Base-by-base conservation (phyloP, 441 rosid species). In the Adansonia madagascariensis region DNA sequence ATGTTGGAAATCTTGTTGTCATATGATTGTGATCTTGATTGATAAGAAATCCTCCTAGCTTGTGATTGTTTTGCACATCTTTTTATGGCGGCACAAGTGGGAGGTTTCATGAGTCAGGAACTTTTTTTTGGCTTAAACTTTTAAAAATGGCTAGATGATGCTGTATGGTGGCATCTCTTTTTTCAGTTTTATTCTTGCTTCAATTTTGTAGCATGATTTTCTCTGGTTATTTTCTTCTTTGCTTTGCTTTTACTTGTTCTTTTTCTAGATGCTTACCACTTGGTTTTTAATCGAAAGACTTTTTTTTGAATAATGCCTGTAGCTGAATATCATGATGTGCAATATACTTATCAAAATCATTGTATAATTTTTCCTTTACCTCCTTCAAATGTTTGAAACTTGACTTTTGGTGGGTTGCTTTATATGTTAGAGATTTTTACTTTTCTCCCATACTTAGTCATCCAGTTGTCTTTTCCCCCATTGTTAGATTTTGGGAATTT, bases 341-440 rank as follows among this genome's bases (percentile, higher is more conserved):
- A 27, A 61, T 61, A 24, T 14, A 35, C 14, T 8, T 62, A 24
- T 31, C 18, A 6, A 31, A 5, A 31, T 31, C 41, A 31, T 14
- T 2, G 9, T 35, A 12, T 24, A 46, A 69, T 43, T 75, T 63
- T 55, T 46, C 24, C 52, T 57, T 56, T 64, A 2, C 27, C 43
- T 24, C 74, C 17, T n/a, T 27, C 53, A 50, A 27, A 44, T 17
- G 20, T 73, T 75, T 60, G 74, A 73, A 73, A 61, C 66, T 68
- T 59, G 69, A 50, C 15, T 73, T 67, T 49, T 50, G 8, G 4
- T 41, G 22, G 46, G 63, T 47, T 55, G 35, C 50, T 11, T n/a
- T 79, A 62, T 49, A 27, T 76, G 15, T 39, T 35, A 57, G 72
- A 65, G 35, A 71, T 47, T 70, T 59, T 14, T 66, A 57, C 53